Base-by-base conservation (phyloP, 1,284 basidiomycete genomes). In the Macrocybe sp. region DNA sequence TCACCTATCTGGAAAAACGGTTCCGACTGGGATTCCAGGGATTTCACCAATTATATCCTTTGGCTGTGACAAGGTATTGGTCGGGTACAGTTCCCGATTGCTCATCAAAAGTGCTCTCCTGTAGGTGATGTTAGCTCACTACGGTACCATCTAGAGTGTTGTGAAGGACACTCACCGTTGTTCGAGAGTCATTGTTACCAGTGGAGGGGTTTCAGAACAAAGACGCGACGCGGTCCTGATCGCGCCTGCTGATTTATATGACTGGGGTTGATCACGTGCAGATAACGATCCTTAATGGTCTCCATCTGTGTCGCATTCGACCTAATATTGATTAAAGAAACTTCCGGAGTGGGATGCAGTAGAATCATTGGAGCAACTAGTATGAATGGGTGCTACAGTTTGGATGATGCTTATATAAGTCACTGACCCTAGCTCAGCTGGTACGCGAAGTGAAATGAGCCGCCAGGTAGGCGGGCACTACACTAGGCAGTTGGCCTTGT, bases 1-100 rank as follows among this genome's bases (percentile, higher is more conserved):
- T 30, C 8, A 65, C 64, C 62, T 59, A 14, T 16, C 50, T 1
- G 38, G 31, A 28, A 60, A 65, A 4, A 14, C 52, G 1, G 52
- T 53, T 3, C 63, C 57, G 9, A 55, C 33, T 10, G 52, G 51
- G 28, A 52, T 46, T n/a, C 54, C 52, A 1, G 50, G 37, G 31
- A 57, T 53, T 11, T 22, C 34, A 12, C 54, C 63, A 51, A 55
- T 56, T 11, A 46, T 47, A 37, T 7, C 48, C 5, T 31, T 52
- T 35, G 48, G 40, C 34, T 42, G 30, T n/a, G 41, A 31, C 22
- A 8, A 12, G 5, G 14, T 42, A 11, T 29, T 42, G 30, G 28
- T 42, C 10, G 22, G 41, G 28, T 42, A 29, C 12, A n/a, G 34
- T 32, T 8, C 22, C 5, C 30, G 6, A 32, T 42, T 42, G 31